Evolutionary conservation across 2,329 filamentous ascomycete species (phyloP).

Genomic region (Botryotinia calthae): DNA sequence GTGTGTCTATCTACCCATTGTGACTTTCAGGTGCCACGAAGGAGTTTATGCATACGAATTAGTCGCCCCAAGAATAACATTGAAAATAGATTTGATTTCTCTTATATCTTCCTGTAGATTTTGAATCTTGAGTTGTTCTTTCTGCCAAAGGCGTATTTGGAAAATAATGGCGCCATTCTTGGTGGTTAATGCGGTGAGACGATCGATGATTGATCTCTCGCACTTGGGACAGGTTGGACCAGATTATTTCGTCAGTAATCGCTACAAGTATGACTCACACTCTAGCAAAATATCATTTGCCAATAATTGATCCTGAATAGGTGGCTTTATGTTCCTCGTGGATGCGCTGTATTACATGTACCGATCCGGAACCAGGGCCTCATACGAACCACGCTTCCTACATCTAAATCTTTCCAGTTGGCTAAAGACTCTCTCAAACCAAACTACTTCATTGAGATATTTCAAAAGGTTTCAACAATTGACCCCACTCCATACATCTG

Average conservation of each 20-base stretch:
- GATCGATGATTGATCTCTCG: conserved; percentile 48
- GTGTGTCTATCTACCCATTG: no score
- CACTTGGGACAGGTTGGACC: conserved; percentile 79
- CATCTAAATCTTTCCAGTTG: conserved; percentile 67
- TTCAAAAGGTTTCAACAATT: conserved; percentile 73
- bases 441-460: conserved; percentile 60
- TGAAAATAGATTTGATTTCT: no score
- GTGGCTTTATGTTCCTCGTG: conserved; percentile 79
- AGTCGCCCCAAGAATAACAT: no score
- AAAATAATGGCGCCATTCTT: no score
- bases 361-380: conserved; percentile 72
- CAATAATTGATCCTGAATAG: conserved; percentile 12
- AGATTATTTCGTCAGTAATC: conserved; percentile 86
- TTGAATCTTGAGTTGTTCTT: no score
- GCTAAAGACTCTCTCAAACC: conserved; percentile 42
- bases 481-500: conserved; percentile 73
- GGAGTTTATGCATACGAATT: no score
- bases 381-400: conserved; percentile 72
- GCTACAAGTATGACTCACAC: conserved; percentile 71
- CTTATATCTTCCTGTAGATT: no score
- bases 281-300: background rate
- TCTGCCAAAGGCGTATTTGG: no score
- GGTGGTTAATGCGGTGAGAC: no score
- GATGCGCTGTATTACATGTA: conserved; percentile 78
- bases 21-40: no score